Conservation (phyloP, 768 basidiomycete genomes). For the Tylopilus subfusipes region DNA sequence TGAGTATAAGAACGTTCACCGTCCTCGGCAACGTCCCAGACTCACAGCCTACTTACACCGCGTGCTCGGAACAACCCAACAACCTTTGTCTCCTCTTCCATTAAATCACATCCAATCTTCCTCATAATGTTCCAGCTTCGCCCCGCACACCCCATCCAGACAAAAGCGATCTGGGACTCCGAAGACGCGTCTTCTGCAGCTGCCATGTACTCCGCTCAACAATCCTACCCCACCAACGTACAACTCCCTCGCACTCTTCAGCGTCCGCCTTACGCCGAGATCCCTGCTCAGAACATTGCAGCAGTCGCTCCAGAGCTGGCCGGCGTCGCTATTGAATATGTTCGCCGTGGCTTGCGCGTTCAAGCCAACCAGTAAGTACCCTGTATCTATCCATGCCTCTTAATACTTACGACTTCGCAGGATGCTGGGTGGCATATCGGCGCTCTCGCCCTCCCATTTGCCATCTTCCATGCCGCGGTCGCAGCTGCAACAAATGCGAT, state of each 20-base stretch:
- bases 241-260: constrained; percentile 72
- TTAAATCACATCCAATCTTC: constrained; percentile 16
- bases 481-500: constrained; percentile 31
- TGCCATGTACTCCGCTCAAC: constrained; percentile 31
- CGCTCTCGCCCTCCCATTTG: constrained; percentile 47
- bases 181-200: constrained; percentile 27
- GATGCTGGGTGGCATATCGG: constrained; percentile 40
- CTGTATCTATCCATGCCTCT: constrained; percentile 4
- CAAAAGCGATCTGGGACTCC: constrained; percentile 36
- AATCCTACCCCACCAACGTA: constrained; percentile 35
- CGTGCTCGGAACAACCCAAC: constrained; percentile 11
- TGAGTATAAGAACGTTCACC: constrained; percentile 29
- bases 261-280: constrained; percentile 56
- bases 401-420: constrained; percentile 35
- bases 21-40: constrained; percentile 12
- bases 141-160: constrained; percentile 34
- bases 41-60: constrained; percentile 12
- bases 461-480: constrained; percentile 29
- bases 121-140: constrained; percentile 35
- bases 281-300: constrained; percentile 51
- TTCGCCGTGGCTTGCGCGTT: constrained; percentile 48
- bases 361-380: constrained; percentile 43
- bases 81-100: constrained; percentile 18
- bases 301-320: constrained; percentile 52
- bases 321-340: constrained; percentile 59